These are phyloP conservation scores for Pisolithus marmoratus DNA, from an alignment of 768 basidiomycete genomes.

Conservation along the genomic window DNA sequence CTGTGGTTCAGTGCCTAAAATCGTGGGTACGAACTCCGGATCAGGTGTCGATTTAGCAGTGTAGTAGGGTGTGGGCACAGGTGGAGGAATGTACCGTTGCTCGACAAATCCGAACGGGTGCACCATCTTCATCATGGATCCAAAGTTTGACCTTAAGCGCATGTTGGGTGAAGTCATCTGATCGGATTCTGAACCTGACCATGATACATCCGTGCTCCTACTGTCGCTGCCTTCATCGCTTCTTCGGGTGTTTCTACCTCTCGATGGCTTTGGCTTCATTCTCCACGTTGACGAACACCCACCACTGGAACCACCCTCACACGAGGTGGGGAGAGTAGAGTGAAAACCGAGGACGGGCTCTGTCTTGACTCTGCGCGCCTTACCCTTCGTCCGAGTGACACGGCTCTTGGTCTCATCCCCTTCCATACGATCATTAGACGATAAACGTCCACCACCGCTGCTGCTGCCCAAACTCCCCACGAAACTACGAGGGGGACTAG, in stretches of 20 bases:
- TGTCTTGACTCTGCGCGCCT: constrained; percentile 3
- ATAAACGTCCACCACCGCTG: constrained; percentile 2
- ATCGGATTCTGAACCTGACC: constrained; percentile 18
- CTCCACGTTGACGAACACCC: neutral
- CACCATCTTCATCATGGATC: constrained; percentile 9
- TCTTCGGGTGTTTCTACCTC: neutral
- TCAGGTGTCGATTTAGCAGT: constrained; percentile 28
- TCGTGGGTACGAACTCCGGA: constrained; percentile 9
- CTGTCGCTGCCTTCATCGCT: neutral
- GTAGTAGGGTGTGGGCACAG: constrained; percentile 26
- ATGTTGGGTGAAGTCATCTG: constrained; percentile 9
- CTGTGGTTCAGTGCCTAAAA: constrained; percentile 9
- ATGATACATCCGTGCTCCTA: neutral
- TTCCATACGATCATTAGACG: constrained; percentile 4
- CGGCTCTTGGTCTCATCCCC: constrained; percentile 11
- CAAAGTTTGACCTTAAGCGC: constrained; percentile 5
- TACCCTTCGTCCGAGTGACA: neutral
- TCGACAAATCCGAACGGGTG: constrained; percentile 7
- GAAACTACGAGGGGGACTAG: constrained; percentile 18
- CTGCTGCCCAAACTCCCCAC: constrained; percentile 7
- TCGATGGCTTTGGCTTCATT: neutral
- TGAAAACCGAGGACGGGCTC: constrained; percentile 9
- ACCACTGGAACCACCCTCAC: too few relatives aligned
- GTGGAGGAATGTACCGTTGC: constrained; percentile 16
- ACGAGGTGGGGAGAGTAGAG: neutral